These are phyloP conservation scores for Albatrellus sp. DNA, from an alignment of 1,284 basidiomycete genomes.

Conservation along the genomic window DNA sequence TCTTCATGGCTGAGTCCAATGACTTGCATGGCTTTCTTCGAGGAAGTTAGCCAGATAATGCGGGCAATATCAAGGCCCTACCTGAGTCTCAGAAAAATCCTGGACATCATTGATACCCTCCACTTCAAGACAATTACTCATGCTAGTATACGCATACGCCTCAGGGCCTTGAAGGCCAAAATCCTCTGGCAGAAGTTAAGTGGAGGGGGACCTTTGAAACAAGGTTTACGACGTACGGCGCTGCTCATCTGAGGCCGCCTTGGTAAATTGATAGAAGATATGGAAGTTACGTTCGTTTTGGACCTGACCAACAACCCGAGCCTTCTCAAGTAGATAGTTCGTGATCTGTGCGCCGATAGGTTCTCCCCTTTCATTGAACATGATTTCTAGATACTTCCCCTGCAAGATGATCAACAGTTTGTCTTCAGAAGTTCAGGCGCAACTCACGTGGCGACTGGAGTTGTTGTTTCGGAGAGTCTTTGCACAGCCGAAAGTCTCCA, in stretches of 20 bases:
- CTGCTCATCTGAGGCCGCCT: slow-evolving; percentile 82
- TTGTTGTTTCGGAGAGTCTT: slow-evolving; percentile 99
- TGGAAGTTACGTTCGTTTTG: slow-evolving; percentile 97
- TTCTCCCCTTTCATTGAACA: slow-evolving; percentile 90
- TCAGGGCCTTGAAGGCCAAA: slow-evolving; percentile 98
- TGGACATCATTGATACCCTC: slow-evolving; percentile 82
- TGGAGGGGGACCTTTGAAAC: slow-evolving; percentile 9
- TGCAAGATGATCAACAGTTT: slow-evolving; percentile 19
- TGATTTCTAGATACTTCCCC: slow-evolving; percentile 99
- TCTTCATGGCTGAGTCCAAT: slow-evolving; percentile 82
- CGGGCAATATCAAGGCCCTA: slow-evolving; percentile 24
- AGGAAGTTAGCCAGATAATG: slow-evolving; percentile 11
- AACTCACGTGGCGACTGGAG: slow-evolving; percentile 88
- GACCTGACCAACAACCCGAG: slow-evolving; percentile 94
- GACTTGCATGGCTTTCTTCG: slow-evolving; percentile 83
- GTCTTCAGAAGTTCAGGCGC: slow-evolving; percentile 7
- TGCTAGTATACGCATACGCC: slow-evolving; percentile 87
- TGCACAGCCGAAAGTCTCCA: slow-evolving; percentile 98
- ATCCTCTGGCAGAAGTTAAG: slow-evolving; percentile 43
- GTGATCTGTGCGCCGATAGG: slow-evolving; percentile 98
- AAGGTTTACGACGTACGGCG: slow-evolving; percentile 43
- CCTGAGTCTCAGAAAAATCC: slow-evolving; percentile 84
- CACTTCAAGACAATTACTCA: slow-evolving; percentile 88
- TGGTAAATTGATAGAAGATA: slow-evolving; percentile 99
- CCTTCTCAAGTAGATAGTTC: slow-evolving; percentile 97